A percentile compares a stretch with the other conserved stretches of the same genome.
These are phyloP conservation scores for Candida succiphila DNA, from an alignment of 805 yeast species.

Conservation along the genomic window DNA sequence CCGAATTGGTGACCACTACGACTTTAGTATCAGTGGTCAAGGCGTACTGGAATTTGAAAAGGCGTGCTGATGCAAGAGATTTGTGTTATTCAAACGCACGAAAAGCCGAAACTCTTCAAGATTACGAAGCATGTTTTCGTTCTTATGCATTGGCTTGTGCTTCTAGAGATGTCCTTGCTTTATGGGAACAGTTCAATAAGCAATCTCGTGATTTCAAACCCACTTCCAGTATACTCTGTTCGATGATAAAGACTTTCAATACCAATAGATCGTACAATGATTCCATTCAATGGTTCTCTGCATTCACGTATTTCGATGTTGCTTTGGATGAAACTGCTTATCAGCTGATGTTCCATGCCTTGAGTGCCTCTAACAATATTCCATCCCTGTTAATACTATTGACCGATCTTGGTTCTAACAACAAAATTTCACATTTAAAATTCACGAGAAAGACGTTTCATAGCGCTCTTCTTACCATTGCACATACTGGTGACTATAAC, in stretches of 20 bases:
- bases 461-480: slow-evolving; percentile 11
- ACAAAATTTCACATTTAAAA: slow-evolving; percentile 1
- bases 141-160: too few species aligned
- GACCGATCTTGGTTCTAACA: slow-evolving; percentile 19
- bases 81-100: too few species aligned
- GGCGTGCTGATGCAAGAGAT: too few species aligned
- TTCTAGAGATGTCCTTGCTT: too few species aligned
- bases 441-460: slow-evolving; percentile 7
- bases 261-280: slow-evolving; percentile 25
- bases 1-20: too few species aligned
- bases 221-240: slow-evolving; percentile 28
- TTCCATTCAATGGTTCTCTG: slow-evolving; percentile 26
- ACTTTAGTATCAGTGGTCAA: too few species aligned
- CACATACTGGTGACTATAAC: slow-evolving; percentile 14
- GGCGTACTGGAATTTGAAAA: too few species aligned
- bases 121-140: too few species aligned
- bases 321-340: slow-evolving; percentile 21
- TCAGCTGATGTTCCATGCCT: slow-evolving; percentile 22
- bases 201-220: slow-evolving; percentile 37
- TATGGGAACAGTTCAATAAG: slow-evolving; percentile 36
- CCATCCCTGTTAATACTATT: slow-evolving; percentile 23
- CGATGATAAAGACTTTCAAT: slow-evolving; percentile 34
- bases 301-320: slow-evolving; percentile 22
- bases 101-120: too few species aligned
- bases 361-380: slow-evolving; percentile 27